A percentile compares a stretch with the other conserved stretches of the same genome.
Evolutionary conservation across 2,329 filamentous ascomycete genomes (phyloP).

Genomic region (Proliferodiscus dingleyae): DNA sequence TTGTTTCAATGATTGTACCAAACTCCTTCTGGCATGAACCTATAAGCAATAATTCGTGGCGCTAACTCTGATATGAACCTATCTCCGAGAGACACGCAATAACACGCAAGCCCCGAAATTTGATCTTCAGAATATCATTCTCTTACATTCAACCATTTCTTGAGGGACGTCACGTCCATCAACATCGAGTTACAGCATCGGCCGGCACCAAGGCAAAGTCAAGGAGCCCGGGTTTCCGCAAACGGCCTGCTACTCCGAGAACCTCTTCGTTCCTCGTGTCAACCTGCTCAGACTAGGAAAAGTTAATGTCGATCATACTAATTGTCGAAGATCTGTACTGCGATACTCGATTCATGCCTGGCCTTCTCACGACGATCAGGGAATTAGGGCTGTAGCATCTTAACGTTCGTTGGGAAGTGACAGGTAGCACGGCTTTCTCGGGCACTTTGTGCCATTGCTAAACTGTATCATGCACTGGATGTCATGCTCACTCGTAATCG

Average conservation of each 20-base stretch:
- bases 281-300: slow-evolving; percentile 2
- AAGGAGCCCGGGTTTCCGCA: neutral
- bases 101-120: neutral
- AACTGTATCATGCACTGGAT: too few species aligned
- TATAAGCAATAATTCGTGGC: slow-evolving; percentile 1
- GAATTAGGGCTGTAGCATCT: too few species aligned
- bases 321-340: slow-evolving; percentile 1
- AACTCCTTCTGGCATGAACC: neutral
- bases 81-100: slow-evolving; percentile 12
- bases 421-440: too few species aligned
- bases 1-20: neutral
- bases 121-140: neutral
- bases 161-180: neutral
- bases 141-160: neutral
- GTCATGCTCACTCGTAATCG: too few species aligned
- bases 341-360: slow-evolving; percentile 9
- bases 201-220: neutral
- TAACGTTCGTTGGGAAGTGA: too few species aligned
- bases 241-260: neutral
- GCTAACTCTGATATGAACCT: slow-evolving; percentile 5
- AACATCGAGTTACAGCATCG: neutral
- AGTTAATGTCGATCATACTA: slow-evolving; percentile 10
- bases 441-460: too few species aligned
- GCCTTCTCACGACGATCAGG: slow-evolving; percentile 3
- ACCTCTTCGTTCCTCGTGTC: neutral